Conservation (phyloP, 2,329 filamentous ascomycete genomes). For the Trichophyton equinum region DNA sequence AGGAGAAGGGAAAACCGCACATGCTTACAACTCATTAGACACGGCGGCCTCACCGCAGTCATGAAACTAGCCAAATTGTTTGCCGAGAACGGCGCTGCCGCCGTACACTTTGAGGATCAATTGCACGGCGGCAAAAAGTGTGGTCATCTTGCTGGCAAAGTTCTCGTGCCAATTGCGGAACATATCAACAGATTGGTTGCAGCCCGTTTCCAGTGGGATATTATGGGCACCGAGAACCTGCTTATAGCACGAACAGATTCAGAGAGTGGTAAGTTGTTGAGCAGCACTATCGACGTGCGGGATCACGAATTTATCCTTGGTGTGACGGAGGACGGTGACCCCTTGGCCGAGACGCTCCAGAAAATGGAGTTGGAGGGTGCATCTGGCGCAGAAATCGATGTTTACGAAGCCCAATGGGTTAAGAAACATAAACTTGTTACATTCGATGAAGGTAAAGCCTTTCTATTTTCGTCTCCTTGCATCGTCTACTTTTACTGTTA, state of each 20-base stretch:
- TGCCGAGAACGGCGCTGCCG: constrained; percentile 90
- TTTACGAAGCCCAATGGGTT: constrained; percentile 77
- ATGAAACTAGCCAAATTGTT: constrained; percentile 96
- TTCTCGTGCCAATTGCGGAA: constrained; percentile 82
- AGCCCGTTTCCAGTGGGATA: constrained; percentile 91
- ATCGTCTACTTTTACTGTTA: background rate
- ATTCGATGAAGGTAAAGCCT: constrained; percentile 60
- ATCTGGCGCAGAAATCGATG: constrained; percentile 65
- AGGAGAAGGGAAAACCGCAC: background rate
- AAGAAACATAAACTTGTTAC: constrained; percentile 73
- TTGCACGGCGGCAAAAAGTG: constrained; percentile 98
- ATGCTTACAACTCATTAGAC: constrained; percentile 35
- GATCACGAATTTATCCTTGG: constrained; percentile 97
- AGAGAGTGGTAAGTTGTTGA: constrained; percentile 81
- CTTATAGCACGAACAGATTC: constrained; percentile 92
- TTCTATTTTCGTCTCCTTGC: background rate
- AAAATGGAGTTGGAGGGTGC: constrained; percentile 76
- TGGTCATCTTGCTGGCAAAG: constrained; percentile 90
- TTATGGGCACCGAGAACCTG: constrained; percentile 92
- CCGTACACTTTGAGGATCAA: constrained; percentile 96
- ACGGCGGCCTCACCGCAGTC: constrained; percentile 83
- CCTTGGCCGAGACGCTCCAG: constrained; percentile 78
- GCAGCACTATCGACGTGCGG: constrained; percentile 79
- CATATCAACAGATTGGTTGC: constrained; percentile 93
- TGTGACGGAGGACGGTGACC: constrained; percentile 62